Evolutionary conservation across 176 grass and related monocot species (phyloP).

Genomic region (Tillandsia fasciculata): DNA sequence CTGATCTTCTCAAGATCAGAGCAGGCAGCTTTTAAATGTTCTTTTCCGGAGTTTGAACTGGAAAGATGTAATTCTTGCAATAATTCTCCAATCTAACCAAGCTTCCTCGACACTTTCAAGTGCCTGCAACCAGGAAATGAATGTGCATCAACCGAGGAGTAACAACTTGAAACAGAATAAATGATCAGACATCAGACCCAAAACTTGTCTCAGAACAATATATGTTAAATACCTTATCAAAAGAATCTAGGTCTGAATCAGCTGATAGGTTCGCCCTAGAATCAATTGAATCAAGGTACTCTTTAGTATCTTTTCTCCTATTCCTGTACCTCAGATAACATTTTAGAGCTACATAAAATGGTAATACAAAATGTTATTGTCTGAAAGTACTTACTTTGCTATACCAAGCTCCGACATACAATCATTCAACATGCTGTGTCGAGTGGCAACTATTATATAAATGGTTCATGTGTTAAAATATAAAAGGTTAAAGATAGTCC

Average conservation of each 20-base stretch:
- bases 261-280: constrained; percentile 22
- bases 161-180: neutral
- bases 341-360: constrained; percentile 10
- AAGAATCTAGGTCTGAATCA: constrained; percentile 50
- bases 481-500: constrained; percentile 15
- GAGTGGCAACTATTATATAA: constrained; percentile 11
- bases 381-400: constrained; percentile 44
- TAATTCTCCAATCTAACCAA: constrained; percentile 84
- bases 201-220: constrained; percentile 17
- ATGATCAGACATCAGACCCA: neutral
- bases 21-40: constrained; percentile 83
- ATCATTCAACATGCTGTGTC: constrained; percentile 75
- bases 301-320: constrained; percentile 22
- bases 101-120: constrained; percentile 97
- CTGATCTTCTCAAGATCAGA: constrained; percentile 95
- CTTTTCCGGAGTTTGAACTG: constrained; percentile 74
- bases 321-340: constrained; percentile 33
- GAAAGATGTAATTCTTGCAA: constrained; percentile 90
- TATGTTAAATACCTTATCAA: constrained; percentile 69
- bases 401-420: constrained; percentile 67
- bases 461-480: constrained; percentile 5
- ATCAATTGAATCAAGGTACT: constrained; percentile 25
- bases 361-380: constrained; percentile 4
- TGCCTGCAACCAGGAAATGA: constrained; percentile 50
- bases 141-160: neutral